Percentiles rank a stretch among this genome's conserved stretches.
These are phyloP conservation scores for Termitomyces sp. DNA, from an alignment of 768 basidiomycete genomes.

Conservation along the genomic window DNA sequence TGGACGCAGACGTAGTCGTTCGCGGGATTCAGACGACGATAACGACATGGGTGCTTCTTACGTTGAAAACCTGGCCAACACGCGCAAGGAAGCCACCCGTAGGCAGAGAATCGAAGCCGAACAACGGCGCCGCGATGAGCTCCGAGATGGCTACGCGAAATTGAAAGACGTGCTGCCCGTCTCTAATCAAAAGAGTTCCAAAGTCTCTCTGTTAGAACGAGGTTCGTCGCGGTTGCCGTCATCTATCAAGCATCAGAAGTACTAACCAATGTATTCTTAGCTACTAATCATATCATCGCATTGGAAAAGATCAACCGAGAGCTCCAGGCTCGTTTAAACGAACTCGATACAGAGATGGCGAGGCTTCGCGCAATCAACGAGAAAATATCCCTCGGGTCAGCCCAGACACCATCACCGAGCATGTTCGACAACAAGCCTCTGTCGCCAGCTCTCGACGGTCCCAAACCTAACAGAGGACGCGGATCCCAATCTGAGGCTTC, in stretches of 20 bases:
- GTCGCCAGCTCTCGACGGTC: conserved; percentile 59
- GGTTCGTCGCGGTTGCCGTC: conserved; percentile 37
- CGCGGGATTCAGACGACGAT: conserved; percentile 76
- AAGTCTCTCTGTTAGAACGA: conserved; percentile 83
- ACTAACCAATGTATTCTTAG: conserved; percentile 28
- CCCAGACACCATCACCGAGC: conserved; percentile 51
- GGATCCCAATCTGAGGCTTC: conserved; percentile 61
- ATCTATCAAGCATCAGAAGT: conserved; percentile 8
- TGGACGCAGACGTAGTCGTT: conserved; percentile 59
- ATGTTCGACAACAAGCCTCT: conserved; percentile 47
- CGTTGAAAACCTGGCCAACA: conserved; percentile 68
- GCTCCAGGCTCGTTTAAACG: conserved; percentile 60
- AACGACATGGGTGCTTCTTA: conserved; percentile 63
- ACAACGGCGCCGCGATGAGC: conserved; percentile 81
- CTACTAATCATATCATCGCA: conserved; percentile 71
- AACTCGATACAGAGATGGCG: conserved; percentile 63
- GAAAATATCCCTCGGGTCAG: conserved; percentile 68
- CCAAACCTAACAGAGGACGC: conserved; percentile 50
- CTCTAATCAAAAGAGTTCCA: conserved; percentile 88
- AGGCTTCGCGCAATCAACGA: conserved; percentile 74
- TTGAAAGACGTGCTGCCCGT: conserved; percentile 83
- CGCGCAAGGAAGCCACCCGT: conserved; percentile 79
- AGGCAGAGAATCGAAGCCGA: conserved; percentile 87
- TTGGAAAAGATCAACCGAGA: conserved; percentile 71
- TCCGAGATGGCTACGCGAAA: conserved; percentile 84